phyloP scores from a whole-genome alignment of 495 filamentous ascomycete genomes.

The Lentithecium fluviatile region DNA sequence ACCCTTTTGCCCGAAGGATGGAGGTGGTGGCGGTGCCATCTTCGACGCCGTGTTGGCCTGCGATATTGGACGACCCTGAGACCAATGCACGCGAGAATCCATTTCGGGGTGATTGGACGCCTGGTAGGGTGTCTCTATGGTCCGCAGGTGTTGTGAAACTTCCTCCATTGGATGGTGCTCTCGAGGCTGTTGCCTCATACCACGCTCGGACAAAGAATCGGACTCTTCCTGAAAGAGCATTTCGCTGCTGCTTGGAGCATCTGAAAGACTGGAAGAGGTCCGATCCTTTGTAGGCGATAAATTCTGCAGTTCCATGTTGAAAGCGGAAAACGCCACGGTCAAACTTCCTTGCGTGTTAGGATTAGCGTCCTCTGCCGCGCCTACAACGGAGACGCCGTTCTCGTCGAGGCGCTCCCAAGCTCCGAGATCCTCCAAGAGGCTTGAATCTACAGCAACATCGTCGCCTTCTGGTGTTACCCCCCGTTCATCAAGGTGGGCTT shows the following conservation, averaged over 20 bases:
- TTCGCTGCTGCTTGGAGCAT: too few relatives aligned
- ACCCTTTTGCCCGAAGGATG: too few relatives aligned
- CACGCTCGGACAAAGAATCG: too few relatives aligned
- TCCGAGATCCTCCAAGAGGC: conserved; percentile 1
- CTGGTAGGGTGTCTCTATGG: neutral
- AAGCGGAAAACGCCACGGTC: neutral
- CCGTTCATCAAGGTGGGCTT: neutral
- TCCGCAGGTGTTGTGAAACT: too few relatives aligned
- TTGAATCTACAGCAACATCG: neutral
- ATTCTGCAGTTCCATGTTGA: too few relatives aligned
- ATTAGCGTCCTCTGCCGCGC: neutral
- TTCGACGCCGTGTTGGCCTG: conserved; percentile 22
- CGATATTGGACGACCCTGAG: conserved; percentile 5
- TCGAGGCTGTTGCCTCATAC: too few relatives aligned
- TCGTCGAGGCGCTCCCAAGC: conserved; percentile 19
- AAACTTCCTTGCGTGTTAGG: neutral
- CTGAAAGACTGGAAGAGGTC: too few relatives aligned
- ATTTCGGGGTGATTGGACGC: neutral
- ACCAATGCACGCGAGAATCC: neutral
- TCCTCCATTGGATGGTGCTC: neutral
- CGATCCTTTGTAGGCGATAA: too few relatives aligned
- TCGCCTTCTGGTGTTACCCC: neutral
- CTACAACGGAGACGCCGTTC: conserved; percentile 6
- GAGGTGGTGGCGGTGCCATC: neutral
- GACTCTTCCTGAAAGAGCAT: neutral